A percentile compares a stretch with the other conserved stretches of the same genome.
Conservation (phyloP, 2,329 filamentous ascomycete species). For the Penicillium sp. region DNA sequence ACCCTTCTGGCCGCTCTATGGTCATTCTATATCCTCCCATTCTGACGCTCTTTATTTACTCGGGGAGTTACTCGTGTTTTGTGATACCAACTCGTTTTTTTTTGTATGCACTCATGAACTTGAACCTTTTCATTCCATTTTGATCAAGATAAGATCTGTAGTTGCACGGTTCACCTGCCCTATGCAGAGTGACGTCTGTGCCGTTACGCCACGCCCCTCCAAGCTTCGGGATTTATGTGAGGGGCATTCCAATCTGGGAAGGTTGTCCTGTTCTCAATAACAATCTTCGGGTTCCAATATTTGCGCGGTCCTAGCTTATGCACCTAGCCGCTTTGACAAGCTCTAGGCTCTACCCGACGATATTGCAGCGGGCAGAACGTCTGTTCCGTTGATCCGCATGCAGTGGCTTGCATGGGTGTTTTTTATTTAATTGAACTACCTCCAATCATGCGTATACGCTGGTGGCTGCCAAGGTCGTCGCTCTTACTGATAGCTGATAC, state of each 20-base stretch:
- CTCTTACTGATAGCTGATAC: neutral
- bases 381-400: neutral
- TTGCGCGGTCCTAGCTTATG: neutral
- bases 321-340: slow-evolving; percentile 8
- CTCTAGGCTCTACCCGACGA: neutral
- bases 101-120: neutral
- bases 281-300: neutral
- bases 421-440: neutral
- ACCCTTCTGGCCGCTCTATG: neutral
- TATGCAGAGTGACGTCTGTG: slow-evolving; percentile 20
- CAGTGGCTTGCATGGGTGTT: neutral
- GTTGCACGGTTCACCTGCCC: slow-evolving; percentile 5
- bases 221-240: neutral
- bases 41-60: slow-evolving; percentile 6
- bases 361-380: neutral
- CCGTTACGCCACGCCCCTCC: slow-evolving; percentile 5
- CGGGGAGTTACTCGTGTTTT: slow-evolving; percentile 7
- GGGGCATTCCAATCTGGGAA: neutral
- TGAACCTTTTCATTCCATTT: neutral
- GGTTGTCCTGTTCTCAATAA: neutral
- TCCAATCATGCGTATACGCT: neutral
- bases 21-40: neutral
- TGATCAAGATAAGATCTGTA: slow-evolving; percentile 10
- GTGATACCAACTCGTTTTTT: slow-evolving; percentile 16
- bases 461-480: neutral